Base-by-base conservation (phyloP, 352 stramenopile genomes). In the Pythium vanterpoolii region DNA sequence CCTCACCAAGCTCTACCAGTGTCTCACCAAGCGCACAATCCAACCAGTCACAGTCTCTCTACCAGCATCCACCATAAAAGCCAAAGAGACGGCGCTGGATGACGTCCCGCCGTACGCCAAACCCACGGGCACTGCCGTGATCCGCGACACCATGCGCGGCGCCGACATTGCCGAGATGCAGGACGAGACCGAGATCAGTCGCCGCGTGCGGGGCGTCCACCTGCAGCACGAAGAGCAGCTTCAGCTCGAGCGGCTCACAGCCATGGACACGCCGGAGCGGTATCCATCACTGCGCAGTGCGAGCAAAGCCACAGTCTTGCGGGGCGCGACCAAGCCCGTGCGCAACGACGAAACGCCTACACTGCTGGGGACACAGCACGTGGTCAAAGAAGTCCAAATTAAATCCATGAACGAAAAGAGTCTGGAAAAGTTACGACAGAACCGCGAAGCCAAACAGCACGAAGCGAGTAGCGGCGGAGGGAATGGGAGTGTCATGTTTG, bases 311-410 rank as follows among this genome's bases (percentile, higher is more conserved):
- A 86, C 76, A 1, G 73, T 87, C 21, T 47, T 89, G 26, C 69
- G 79, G n/a, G 76, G 82, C 18, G 69, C 79, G 13, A 89, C 72
- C 1, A 86, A 83, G 40, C 77, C 77, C 44, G 79, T 89, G 52
- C 74, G 79, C n/a, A 87, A 88, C 18, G 84, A 93, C 46, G 75
- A 76, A 24, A 74, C 68, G 16, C 79, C 82, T 0, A 62, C 77
- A 9, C 47, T 87, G 2, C 73, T 83, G 62, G 77, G n/a, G n/a
- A 42, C 87, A 19, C 74, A 90, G 53, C 73, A 95, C 18, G 75
- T 91, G 14, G 88, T 96, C 19, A 89, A 93, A 59, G 81, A 96
- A 49, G 89, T 97, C 23, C 78, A 96, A 62, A 95, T 97, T 56
- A 96, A 96, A 62, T 83, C 91, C 21, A 86, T 95, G 45, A 91